Evolutionary conservation across 305 asterid genomes (phyloP), one percentile per base, ranked within the genome.

Genomic region (Salvia sclarea): DNA sequence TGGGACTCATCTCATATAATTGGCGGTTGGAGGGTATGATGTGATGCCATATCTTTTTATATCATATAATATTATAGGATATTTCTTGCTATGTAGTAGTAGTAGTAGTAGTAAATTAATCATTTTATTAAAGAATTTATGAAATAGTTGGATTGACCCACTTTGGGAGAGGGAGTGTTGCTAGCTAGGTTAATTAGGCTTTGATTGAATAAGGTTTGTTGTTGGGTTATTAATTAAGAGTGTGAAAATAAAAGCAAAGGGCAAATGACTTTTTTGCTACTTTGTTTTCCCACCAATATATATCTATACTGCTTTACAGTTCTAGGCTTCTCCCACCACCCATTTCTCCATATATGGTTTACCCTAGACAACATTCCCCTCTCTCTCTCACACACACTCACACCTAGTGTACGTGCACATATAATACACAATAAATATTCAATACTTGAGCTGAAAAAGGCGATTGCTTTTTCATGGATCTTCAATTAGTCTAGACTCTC

Each of bases 141-240:
- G n/a, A n/a, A n/a, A n/a, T n/a, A n/a, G n/a, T n/a, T n/a, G n/a
- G 64, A 70, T 63, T 82, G 82, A 76, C 86, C 77, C 74, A 70
- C 79, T 47, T 59, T 25, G 17, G 18, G 68, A 70, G 68, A 74
- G 80, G 28, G 55, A 17, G 38, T 22, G 2, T 68, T 44, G 55
- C 45, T 66, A 68, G 72, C 69, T 81, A 53, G 72, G 77, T 69
- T 78, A 71, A 37, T 37, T 37, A 49, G 71, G 56, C 45, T 80
- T 33, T 64, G 76, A 73, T 74, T 53, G 74, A 61, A 70, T 54
- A 35, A 55, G 53, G 53, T 66, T 68, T 79, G 61, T 30, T 54
- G 37, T 72, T 70, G 79, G 82, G 65, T 65, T 66, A 66, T 72
- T 72, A 76, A 77, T 69, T 55, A 66, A 53, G 66, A 54, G 56